These are phyloP conservation scores for Scenedesmus sp. DNA, from an alignment of 163 green algal species.

Conservation along the genomic window DNA sequence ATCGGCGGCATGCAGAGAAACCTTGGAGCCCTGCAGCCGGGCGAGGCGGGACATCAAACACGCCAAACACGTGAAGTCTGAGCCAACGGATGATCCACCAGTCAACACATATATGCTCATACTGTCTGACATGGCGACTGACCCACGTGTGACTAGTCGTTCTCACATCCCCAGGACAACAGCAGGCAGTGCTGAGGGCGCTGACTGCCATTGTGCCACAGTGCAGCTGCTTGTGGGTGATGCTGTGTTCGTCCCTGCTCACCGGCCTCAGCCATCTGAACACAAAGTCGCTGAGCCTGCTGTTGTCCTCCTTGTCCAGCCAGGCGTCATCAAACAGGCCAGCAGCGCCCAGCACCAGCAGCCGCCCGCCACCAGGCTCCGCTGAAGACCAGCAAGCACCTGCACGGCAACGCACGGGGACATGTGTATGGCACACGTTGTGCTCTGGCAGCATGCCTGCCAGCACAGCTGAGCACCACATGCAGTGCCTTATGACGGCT, in stretches of 20 bases:
- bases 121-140: no score
- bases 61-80: not conserved
- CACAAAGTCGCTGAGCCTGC: slow-evolving; percentile 83
- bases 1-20: slow-evolving; percentile 78
- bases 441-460: not conserved
- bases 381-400: slow-evolving; percentile 53
- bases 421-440: not conserved
- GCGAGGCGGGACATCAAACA: not conserved
- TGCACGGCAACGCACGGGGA: not conserved
- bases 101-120: no score
- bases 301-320: slow-evolving; percentile 90
- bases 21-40: slow-evolving; percentile 26
- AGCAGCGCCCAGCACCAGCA: slow-evolving; percentile 82
- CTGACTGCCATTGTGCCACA: not conserved
- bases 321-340: slow-evolving; percentile 88
- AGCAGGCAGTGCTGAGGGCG: not conserved
- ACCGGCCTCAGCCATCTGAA: slow-evolving; percentile 85
- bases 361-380: slow-evolving; percentile 73
- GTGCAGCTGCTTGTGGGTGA: not conserved
- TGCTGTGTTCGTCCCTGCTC: slow-evolving; percentile 33
- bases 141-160: no score
- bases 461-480: not conserved
- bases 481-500: not conserved
- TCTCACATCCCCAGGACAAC: no score
- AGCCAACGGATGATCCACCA: no score